phyloP scores from a whole-genome alignment of 192 early-diverging fungal species.

The Pilobolus umbonatus region DNA sequence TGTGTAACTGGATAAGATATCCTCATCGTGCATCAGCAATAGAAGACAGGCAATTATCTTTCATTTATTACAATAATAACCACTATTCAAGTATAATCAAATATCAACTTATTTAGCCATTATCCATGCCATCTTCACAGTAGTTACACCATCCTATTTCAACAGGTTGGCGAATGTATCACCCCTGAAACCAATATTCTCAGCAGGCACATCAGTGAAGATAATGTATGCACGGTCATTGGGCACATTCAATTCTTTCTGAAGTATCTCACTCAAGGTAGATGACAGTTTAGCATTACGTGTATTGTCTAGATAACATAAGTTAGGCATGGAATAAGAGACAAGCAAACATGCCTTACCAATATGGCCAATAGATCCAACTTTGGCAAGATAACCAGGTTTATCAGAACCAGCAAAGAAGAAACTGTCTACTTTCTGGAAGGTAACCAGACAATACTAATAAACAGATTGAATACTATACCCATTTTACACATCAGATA shows the following conservation, averaged over 20 bases:
- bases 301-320: constrained; percentile 5
- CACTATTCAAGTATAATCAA: no score
- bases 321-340: neutral
- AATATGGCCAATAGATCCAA: constrained; percentile 28
- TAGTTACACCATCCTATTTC: constrained; percentile 5
- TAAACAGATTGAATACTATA: neutral
- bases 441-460: constrained; percentile 30
- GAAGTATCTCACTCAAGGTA: constrained; percentile 2
- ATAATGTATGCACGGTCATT: constrained; percentile 31
- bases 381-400: constrained; percentile 23
- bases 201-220: constrained; percentile 18
- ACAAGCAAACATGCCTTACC: constrained; percentile 4
- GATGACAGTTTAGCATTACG: constrained; percentile 11
- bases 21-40: no score
- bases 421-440: constrained; percentile 16
- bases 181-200: constrained; percentile 25
- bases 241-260: constrained; percentile 12
- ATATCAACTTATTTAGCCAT: no score
- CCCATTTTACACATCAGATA: neutral
- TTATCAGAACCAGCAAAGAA: constrained; percentile 19
- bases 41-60: no score
- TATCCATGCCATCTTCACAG: no score
- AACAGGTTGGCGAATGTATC: constrained; percentile 17
- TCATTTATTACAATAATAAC: no score
- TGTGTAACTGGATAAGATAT: no score